A percentile compares a stretch with the other conserved stretches of the same genome.
These are phyloP conservation scores for Lagenaria siceraria DNA, from an alignment of 306 rosid species.

Conservation along the genomic window DNA sequence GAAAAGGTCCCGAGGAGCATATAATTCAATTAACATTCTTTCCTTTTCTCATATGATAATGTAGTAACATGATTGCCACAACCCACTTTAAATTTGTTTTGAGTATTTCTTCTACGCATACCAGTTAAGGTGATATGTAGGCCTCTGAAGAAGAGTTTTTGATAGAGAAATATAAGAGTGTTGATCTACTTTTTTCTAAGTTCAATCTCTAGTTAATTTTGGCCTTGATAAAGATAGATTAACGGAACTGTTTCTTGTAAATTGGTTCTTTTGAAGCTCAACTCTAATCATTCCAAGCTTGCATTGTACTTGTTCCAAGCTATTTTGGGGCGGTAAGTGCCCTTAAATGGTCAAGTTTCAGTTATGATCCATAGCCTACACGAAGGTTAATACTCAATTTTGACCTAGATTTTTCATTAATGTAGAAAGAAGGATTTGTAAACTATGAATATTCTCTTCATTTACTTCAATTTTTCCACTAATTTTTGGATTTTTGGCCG, in stretches of 20 bases:
- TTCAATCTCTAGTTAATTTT: background rate
- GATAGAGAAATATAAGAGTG: background rate
- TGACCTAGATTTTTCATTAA: background rate
- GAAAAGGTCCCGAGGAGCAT: background rate
- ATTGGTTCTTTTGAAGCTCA: background rate
- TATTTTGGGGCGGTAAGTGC: background rate
- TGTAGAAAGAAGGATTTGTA: background rate
- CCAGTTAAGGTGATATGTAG: background rate
- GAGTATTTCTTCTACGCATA: background rate
- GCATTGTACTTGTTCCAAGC: background rate
- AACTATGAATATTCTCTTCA: background rate
- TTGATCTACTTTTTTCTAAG: background rate
- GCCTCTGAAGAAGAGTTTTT: background rate
- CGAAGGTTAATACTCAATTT: background rate
- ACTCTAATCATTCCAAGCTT: background rate
- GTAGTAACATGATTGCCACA: background rate
- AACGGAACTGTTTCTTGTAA: background rate
- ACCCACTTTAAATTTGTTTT: background rate
- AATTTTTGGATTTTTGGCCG: background rate
- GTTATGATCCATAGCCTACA: background rate
- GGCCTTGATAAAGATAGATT: background rate
- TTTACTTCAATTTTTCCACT: background rate
- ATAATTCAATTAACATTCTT: background rate
- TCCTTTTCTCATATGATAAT: background rate
- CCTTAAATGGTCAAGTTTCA: background rate